Evolutionary conservation across 768 basidiomycete species (phyloP).

Genomic region (Cantharellus cinnabarinus): DNA sequence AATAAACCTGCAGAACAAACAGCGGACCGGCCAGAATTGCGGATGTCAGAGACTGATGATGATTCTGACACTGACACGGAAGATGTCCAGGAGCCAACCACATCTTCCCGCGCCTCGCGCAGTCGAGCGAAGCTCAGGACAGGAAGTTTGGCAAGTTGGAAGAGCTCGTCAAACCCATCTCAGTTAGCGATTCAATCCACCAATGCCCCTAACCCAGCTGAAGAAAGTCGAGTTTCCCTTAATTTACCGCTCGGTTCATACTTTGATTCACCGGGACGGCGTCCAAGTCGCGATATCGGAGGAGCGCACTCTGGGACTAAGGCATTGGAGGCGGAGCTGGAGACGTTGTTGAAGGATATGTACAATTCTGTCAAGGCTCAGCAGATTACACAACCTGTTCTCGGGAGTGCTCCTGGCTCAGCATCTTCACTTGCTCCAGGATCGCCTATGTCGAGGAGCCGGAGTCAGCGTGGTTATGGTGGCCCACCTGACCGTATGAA

Average conservation of each 20-base stretch:
- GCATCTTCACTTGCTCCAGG: conserved; percentile 18
- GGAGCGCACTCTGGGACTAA: background rate
- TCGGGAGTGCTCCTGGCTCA: conserved; percentile 29
- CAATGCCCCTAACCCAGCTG: background rate
- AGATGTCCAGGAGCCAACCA: conserved; percentile 11
- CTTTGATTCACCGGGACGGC: background rate
- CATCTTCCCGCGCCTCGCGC: conserved; percentile 18
- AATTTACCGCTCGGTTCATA: background rate
- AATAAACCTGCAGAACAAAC: background rate
- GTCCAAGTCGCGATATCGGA: background rate
- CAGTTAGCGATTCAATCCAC: background rate
- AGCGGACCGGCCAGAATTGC: background rate
- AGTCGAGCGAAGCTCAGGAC: conserved; percentile 41
- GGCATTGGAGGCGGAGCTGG: conserved; percentile 74
- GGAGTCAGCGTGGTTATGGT: conserved; percentile 33
- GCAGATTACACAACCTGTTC: conserved; percentile 63
- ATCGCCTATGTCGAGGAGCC: conserved; percentile 42
- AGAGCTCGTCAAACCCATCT: conserved; percentile 26
- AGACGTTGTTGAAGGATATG: conserved; percentile 84
- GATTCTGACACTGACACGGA: conserved; percentile 25
- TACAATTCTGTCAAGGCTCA: conserved; percentile 80
- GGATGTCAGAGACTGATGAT: background rate
- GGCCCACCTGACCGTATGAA: conserved; percentile 60
- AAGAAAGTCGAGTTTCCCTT: background rate
- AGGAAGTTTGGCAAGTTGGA: conserved; percentile 71